Evolutionary conservation across 2,329 filamentous ascomycete genomes (phyloP).

Genomic region (Paecilomyces variotii): DNA sequence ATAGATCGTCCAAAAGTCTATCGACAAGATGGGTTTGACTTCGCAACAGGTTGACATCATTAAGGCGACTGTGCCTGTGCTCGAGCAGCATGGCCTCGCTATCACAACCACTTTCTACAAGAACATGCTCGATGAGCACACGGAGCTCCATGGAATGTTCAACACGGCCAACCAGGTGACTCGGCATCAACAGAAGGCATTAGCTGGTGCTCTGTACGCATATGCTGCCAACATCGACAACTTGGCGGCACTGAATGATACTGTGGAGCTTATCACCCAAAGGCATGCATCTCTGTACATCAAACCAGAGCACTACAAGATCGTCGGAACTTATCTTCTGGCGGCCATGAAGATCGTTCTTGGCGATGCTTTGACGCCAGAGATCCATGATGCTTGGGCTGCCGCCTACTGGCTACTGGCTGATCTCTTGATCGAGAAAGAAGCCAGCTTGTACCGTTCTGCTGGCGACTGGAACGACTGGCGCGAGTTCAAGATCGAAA

Average conservation of each 20-base stretch:
- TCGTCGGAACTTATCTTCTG: conserved; percentile 63
- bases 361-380: conserved; percentile 57
- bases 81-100: conserved; percentile 58
- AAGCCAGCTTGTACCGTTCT: conserved; percentile 50
- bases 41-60: conserved; percentile 56
- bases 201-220: conserved; percentile 60
- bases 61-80: conserved; percentile 61
- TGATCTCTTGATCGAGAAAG: conserved; percentile 58
- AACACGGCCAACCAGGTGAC: conserved; percentile 62
- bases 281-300: conserved; percentile 68
- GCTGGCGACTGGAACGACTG: conserved; percentile 50
- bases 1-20: not conserved
- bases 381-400: conserved; percentile 59
- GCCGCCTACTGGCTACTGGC: conserved; percentile 66
- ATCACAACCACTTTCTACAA: conserved; percentile 68
- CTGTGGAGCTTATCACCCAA: conserved; percentile 62
- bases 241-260: conserved; percentile 49
- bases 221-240: conserved; percentile 67
- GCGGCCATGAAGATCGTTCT: conserved; percentile 60
- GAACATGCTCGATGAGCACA: conserved; percentile 55
- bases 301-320: conserved; percentile 59
- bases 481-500: conserved; percentile 55
- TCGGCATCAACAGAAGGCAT: conserved; percentile 60
- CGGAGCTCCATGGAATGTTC: conserved; percentile 46
- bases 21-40: conserved; percentile 41